A percentile compares a stretch with the other conserved stretches of the same genome.
Conservation (phyloP, 2,329 filamentous ascomycete genomes). For the Atkinsonella hypoxylon region DNA sequence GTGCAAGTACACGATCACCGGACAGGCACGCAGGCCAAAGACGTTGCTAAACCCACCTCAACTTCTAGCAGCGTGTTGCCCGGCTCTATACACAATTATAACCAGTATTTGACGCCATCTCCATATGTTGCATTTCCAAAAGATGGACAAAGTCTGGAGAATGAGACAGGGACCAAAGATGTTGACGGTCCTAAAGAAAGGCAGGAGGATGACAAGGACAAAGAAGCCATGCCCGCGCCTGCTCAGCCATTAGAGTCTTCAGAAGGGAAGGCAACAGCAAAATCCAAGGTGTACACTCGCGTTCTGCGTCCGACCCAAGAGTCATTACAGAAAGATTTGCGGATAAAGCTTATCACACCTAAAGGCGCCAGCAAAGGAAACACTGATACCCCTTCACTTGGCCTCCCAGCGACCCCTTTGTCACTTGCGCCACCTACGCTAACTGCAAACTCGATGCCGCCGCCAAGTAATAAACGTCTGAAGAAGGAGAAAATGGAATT, state of each 20-base stretch:
- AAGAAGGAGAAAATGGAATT: slow-evolving; percentile 66
- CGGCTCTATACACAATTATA: slow-evolving; percentile 88
- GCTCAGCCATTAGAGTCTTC: slow-evolving; percentile 33
- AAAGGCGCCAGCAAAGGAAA: slow-evolving; percentile 27
- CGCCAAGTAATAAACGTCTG: slow-evolving; percentile 55
- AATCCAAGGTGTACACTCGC: slow-evolving; percentile 59
- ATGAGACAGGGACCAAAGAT: slow-evolving; percentile 22
- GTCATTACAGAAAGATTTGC: slow-evolving; percentile 63
- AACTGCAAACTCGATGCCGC: slow-evolving; percentile 44
- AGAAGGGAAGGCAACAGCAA: slow-evolving; percentile 23
- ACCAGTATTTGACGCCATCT: slow-evolving; percentile 80
- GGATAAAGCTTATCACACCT: slow-evolving; percentile 64
- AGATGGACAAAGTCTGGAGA: slow-evolving; percentile 31
- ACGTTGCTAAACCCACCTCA: slow-evolving; percentile 35
- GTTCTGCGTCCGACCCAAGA: slow-evolving; percentile 78
- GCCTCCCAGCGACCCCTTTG: slow-evolving; percentile 57
- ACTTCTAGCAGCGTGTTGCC: slow-evolving; percentile 51
- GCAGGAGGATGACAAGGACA: slow-evolving; percentile 31
- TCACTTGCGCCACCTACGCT: slow-evolving; percentile 49
- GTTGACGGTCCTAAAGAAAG: slow-evolving; percentile 17
- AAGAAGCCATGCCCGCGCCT: slow-evolving; percentile 46
- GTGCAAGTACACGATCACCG: slow-evolving; percentile 89
- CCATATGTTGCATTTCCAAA: slow-evolving; percentile 67
- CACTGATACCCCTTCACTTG: slow-evolving; percentile 27
- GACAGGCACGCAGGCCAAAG: slow-evolving; percentile 48